Evolutionary conservation across 78 protist genomes (phyloP).

Genomic region (Polysphondylium violaceum): DNA sequence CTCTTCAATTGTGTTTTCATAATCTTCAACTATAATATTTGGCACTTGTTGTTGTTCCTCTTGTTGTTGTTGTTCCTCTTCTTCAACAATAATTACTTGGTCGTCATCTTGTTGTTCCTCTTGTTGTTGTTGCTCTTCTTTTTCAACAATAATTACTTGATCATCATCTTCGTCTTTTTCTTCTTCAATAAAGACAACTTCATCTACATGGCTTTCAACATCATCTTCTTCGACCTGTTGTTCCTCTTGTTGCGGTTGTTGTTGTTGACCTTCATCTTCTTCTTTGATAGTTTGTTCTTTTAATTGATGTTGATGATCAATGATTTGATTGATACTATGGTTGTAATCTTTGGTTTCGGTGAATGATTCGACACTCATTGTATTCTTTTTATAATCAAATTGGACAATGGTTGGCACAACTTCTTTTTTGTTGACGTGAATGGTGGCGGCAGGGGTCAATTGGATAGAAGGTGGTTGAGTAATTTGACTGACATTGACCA

Average conservation of each 20-base stretch:
- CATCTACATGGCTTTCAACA: not conserved
- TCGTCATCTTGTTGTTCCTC: not conserved
- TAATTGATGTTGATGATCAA: too few relatives aligned
- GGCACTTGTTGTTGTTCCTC: not conserved
- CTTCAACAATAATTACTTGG: too few relatives aligned
- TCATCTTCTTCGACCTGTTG: not conserved
- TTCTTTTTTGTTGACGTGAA: not conserved
- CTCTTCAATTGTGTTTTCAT: not conserved
- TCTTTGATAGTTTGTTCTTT: not conserved
- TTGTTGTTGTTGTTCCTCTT: not conserved
- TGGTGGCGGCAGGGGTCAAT: not conserved
- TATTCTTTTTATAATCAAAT: too few relatives aligned
- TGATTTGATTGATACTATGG: too few relatives aligned
- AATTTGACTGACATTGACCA: too few relatives aligned
- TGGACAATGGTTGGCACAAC: slow-evolving; percentile 19
- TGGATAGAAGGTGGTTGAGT: not conserved
- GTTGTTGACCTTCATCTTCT: not conserved
- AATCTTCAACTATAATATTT: not conserved
- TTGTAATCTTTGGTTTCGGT: too few relatives aligned
- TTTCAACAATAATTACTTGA: not conserved
- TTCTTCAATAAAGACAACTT: slow-evolving; percentile 1
- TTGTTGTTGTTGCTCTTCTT: not conserved
- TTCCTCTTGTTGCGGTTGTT: slow-evolving; percentile 9
- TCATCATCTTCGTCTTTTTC: not conserved
- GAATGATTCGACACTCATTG: too few relatives aligned